Conservation (phyloP, 495 filamentous ascomycete species). For the Podospora tetraspora region DNA sequence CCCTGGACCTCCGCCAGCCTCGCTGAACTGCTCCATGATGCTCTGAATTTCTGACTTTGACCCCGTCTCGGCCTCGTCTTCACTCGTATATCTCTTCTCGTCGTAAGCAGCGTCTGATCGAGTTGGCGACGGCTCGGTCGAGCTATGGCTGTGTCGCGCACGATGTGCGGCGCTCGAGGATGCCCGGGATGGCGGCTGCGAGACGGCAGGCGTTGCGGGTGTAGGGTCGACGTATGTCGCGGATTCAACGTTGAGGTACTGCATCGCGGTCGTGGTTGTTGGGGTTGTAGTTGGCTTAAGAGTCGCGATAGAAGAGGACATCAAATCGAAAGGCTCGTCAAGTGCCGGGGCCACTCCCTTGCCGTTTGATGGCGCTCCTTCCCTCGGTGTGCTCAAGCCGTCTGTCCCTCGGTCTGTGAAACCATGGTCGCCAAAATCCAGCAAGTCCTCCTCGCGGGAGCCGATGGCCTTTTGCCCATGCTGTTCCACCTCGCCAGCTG, state of each 20-base stretch:
- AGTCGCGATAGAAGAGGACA: slow-evolving; percentile 51
- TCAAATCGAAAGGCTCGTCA: slow-evolving; percentile 32
- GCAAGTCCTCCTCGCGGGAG: slow-evolving; percentile 15
- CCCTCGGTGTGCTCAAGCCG: not conserved
- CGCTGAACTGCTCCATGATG: slow-evolving; percentile 86
- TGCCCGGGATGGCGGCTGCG: slow-evolving; percentile 46
- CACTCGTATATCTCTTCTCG: slow-evolving; percentile 46
- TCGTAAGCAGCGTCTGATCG: slow-evolving; percentile 53
- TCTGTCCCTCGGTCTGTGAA: not conserved
- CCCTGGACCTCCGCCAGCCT: slow-evolving; percentile 58
- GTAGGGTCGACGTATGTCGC: slow-evolving; percentile 58
- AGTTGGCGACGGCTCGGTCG: slow-evolving; percentile 49
- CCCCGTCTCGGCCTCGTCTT: slow-evolving; percentile 56
- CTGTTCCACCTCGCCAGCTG: not conserved
- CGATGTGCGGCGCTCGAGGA: slow-evolving; percentile 39
- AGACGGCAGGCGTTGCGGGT: slow-evolving; percentile 51
- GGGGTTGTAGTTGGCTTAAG: slow-evolving; percentile 40
- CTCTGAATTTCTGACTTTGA: slow-evolving; percentile 86
- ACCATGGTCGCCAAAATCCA: slow-evolving; percentile 10
- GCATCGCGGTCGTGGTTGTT: slow-evolving; percentile 29
- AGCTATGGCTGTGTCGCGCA: slow-evolving; percentile 27
- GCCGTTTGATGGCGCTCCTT: not conserved
- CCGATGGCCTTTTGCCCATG: not conserved
- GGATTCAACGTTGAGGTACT: slow-evolving; percentile 39
- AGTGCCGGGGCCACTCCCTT: not conserved